Evolutionary conservation across 2,329 filamentous ascomycete genomes (phyloP).

Genomic region (Calonectria honghensis): DNA sequence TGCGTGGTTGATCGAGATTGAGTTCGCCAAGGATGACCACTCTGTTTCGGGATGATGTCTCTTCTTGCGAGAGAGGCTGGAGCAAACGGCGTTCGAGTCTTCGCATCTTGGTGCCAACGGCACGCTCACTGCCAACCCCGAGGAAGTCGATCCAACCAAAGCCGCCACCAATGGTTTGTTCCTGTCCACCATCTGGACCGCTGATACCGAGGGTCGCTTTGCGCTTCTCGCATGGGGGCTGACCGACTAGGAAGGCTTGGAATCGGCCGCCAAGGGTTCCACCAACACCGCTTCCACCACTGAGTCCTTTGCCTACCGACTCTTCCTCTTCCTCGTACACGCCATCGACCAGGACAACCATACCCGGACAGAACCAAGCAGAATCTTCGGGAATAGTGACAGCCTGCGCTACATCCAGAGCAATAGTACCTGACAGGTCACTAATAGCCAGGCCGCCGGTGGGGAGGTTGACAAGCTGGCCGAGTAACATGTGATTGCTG

Average conservation of each 20-base stretch:
- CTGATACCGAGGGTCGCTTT: constrained; percentile 85
- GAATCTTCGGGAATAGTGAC: constrained; percentile 88
- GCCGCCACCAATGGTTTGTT: constrained; percentile 82
- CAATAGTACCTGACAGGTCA: constrained; percentile 91
- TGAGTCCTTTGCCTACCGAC: constrained; percentile 80
- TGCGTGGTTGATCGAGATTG: constrained; percentile 89
- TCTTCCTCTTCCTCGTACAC: constrained; percentile 96
- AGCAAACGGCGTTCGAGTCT: constrained; percentile 83
- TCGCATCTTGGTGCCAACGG: constrained; percentile 88
- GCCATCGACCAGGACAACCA: constrained; percentile 96
- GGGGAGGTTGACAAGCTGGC: constrained; percentile 86
- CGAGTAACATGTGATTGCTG: constrained; percentile 89
- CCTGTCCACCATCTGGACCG: constrained; percentile 73
- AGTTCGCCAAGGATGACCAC: constrained; percentile 90
- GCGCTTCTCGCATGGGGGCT: constrained; percentile 92
- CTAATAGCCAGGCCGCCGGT: constrained; percentile 88
- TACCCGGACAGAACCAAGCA: constrained; percentile 94
- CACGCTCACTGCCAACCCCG: constrained; percentile 91
- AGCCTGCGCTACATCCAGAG: constrained; percentile 87
- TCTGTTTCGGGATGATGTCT: constrained; percentile 66
- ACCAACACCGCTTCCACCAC: constrained; percentile 87
- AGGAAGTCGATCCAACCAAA: constrained; percentile 99
- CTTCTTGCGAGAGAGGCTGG: constrained; percentile 59
- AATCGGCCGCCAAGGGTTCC: constrained; percentile 95
- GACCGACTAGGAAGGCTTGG: constrained; percentile 91